A percentile compares a stretch with the other conserved stretches of the same genome.
phyloP scores from a whole-genome alignment of 2,329 filamentous ascomycete species.

The Epichloe bromicola region DNA sequence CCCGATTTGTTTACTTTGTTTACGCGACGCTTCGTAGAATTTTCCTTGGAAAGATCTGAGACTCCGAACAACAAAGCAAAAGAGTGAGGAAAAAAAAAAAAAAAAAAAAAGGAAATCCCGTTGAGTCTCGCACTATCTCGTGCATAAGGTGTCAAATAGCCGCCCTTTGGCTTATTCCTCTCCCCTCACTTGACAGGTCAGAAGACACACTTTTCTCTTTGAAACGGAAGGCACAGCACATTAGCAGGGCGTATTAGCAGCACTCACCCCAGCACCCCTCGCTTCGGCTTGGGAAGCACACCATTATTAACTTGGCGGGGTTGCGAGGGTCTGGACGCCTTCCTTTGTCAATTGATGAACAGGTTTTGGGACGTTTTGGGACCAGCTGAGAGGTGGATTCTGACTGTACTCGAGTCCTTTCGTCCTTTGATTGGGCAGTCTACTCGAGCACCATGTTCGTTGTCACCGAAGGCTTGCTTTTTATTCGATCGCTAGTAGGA shows the following conservation, averaged over 20 bases:
- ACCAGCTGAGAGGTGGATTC: slow-evolving; percentile 1
- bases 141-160: slow-evolving; percentile 13
- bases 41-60: background rate
- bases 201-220: slow-evolving; percentile 8
- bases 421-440: background rate
- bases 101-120: slow-evolving; percentile 4
- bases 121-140: slow-evolving; percentile 14
- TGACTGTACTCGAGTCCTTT: background rate
- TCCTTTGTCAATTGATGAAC: background rate
- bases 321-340: background rate
- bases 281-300: background rate
- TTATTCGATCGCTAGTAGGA: background rate
- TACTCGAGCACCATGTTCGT: slow-evolving; percentile 2
- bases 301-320: slow-evolving; percentile 2
- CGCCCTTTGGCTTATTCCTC: slow-evolving; percentile 10
- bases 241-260: background rate
- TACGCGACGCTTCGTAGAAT: background rate
- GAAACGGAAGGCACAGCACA: background rate
- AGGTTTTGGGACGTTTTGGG: background rate
- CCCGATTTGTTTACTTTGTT: slow-evolving; percentile 12
- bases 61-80: background rate
- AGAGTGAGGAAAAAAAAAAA: background rate
- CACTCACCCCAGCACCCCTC: background rate
- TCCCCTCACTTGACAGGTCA: slow-evolving; percentile 15
- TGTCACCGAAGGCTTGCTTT: background rate